A percentile compares a stretch with the other conserved stretches of the same genome.
phyloP scores from a whole-genome alignment of 352 stramenopile genomes.

The Globisporangium rhizosaccharum region DNA sequence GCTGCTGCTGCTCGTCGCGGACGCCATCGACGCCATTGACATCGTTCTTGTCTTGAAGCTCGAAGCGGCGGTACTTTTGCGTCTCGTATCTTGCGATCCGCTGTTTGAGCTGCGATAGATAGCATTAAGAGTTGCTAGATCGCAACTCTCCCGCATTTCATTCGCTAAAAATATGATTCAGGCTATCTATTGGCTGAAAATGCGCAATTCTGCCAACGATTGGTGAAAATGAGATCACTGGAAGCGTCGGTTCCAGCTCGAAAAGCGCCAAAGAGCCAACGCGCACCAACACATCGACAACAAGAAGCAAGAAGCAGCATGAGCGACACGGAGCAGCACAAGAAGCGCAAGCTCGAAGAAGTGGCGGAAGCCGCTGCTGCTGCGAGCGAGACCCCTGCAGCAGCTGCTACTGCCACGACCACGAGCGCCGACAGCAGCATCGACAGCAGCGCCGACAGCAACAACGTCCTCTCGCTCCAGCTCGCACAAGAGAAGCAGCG shows the following conservation, averaged over 20 bases:
- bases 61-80: not conserved
- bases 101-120: no score
- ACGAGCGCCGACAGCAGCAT: conserved; percentile 5
- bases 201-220: no score
- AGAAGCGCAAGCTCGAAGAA: conserved; percentile 39
- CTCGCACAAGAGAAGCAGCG: conserved; percentile 20
- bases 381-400: not conserved
- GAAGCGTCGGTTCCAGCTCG: no score
- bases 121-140: no score
- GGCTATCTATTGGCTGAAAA: no score
- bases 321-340: conserved; percentile 24
- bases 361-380: not conserved
- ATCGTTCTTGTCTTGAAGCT: conserved; percentile 1
- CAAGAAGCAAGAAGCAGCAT: conserved; percentile 16
- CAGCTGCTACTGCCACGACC: not conserved
- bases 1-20: not conserved
- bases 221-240: no score
- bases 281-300: conserved; percentile 18
- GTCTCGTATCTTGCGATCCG: no score
- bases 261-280: not conserved
- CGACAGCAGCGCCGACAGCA: not conserved
- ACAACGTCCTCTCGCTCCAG: conserved; percentile 6
- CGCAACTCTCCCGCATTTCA: no score
- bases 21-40: no score
- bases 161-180: no score